These are phyloP conservation scores for Capsella rubella DNA, from an alignment of 441 rosid genomes.

Conservation along the genomic window DNA sequence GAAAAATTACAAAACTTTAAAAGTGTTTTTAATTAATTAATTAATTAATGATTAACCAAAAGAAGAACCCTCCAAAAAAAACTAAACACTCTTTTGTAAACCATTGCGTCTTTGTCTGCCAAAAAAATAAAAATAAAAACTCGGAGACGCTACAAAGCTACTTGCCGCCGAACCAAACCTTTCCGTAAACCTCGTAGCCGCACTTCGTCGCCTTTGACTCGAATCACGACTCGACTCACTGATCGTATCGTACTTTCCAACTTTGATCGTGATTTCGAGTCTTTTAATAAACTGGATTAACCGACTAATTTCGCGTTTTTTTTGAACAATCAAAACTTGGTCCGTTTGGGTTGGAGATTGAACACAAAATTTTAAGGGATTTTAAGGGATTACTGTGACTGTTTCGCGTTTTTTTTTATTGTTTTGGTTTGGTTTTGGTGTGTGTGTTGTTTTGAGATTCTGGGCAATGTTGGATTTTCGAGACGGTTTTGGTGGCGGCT, in stretches of 20 bases:
- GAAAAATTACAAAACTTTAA: constrained; percentile 3
- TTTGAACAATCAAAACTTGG: not conserved
- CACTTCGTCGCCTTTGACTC: constrained; percentile 28
- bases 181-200: constrained; percentile 35
- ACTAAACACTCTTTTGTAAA: constrained; percentile 32
- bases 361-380: not conserved
- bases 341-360: not conserved
- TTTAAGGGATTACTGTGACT: not conserved
- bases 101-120: constrained; percentile 42
- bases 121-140: constrained; percentile 6
- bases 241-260: constrained; percentile 12
- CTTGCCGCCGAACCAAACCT: constrained; percentile 21
- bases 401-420: not conserved
- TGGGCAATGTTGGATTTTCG: constrained; percentile 47
- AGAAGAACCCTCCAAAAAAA: constrained; percentile 42
- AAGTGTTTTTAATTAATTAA: not conserved
- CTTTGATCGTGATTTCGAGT: constrained; percentile 35
- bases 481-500: constrained; percentile 33
- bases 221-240: constrained; percentile 24
- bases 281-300: constrained; percentile 22
- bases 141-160: constrained; percentile 36
- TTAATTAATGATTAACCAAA: constrained; percentile 30
- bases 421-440: too few relatives aligned
- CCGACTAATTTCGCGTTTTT: constrained; percentile 20
- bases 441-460: constrained; percentile 15